phyloP scores from a whole-genome alignment of 2,329 filamentous ascomycete genomes.

The Periglandula ipomoeae region DNA sequence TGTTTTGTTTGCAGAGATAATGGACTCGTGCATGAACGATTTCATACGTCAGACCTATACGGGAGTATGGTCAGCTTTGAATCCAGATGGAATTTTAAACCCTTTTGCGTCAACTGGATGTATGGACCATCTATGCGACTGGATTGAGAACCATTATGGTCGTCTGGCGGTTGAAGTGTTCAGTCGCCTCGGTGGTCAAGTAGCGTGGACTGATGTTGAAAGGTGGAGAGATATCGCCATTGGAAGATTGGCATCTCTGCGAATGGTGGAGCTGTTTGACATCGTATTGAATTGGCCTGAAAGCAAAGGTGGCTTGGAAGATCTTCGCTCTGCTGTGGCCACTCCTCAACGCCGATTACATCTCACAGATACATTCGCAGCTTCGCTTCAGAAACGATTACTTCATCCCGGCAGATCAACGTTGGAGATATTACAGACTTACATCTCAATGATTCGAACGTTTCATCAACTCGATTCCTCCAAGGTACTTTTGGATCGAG shows the following conservation, averaged over 20 bases:
- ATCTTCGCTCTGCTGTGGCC: slow-evolving; percentile 62
- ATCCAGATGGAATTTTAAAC: slow-evolving; percentile 12
- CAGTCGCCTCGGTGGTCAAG: slow-evolving; percentile 31
- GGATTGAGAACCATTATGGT: slow-evolving; percentile 60
- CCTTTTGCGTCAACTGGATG: slow-evolving; percentile 28
- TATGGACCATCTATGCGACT: slow-evolving; percentile 50
- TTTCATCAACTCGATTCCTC: slow-evolving; percentile 70
- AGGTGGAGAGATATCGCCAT: slow-evolving; percentile 65
- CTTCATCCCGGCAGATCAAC: slow-evolving; percentile 71
- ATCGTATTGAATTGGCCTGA: slow-evolving; percentile 69
- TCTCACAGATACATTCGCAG: slow-evolving; percentile 60
- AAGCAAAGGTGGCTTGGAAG: slow-evolving; percentile 62
- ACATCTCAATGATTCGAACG: slow-evolving; percentile 70
- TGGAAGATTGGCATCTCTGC: slow-evolving; percentile 56
- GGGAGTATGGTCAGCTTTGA: slow-evolving; percentile 44
- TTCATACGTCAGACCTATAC: slow-evolving; percentile 55
- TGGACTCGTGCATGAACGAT: slow-evolving; percentile 55
- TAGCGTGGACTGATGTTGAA: slow-evolving; percentile 49
- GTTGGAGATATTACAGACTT: slow-evolving; percentile 64
- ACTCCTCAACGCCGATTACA: slow-evolving; percentile 59
- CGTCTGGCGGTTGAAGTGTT: slow-evolving; percentile 56
- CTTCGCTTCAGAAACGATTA: slow-evolving; percentile 54
- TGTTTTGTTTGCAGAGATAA: slow-evolving; percentile 60
- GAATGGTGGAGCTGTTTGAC: slow-evolving; percentile 67
- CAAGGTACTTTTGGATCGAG: slow-evolving; percentile 66